Evolutionary conservation across 2,329 filamentous ascomycete species (phyloP).

Genomic region (Aspergillus carbonarius): DNA sequence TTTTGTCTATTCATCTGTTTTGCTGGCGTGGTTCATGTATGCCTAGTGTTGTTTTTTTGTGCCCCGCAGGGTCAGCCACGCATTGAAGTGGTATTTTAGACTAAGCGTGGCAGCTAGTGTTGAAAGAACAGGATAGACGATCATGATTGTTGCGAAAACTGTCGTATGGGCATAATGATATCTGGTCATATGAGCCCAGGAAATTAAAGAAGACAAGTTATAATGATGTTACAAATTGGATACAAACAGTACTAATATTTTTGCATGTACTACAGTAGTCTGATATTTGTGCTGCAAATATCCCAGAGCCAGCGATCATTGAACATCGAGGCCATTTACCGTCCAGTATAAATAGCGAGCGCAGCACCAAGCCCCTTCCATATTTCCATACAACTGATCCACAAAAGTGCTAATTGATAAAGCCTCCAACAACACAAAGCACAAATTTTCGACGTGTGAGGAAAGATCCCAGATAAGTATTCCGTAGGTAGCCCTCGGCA

Average conservation of each 20-base stretch:
- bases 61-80: conserved; percentile 8
- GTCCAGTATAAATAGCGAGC: no score
- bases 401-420: no score
- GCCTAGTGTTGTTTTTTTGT: conserved; percentile 14
- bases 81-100: conserved; percentile 4
- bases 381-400: no score
- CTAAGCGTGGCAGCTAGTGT: conserved; percentile 1
- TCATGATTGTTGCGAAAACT: background rate
- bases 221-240: background rate
- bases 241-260: no score
- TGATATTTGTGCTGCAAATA: no score
- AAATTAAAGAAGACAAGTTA: background rate
- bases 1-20: conserved; percentile 17
- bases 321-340: no score
- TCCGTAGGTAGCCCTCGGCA: background rate
- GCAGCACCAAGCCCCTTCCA: no score
- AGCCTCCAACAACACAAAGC: background rate
- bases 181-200: background rate
- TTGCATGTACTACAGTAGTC: no score
- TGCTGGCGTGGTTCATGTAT: conserved; percentile 23
- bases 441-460: background rate
- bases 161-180: background rate
- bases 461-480: background rate
- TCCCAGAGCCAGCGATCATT: no score
- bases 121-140: conserved; percentile 4